These are phyloP conservation scores for Sordariomycetes sp. DNA, from an alignment of 2,329 filamentous ascomycete species.

Conservation along the genomic window DNA sequence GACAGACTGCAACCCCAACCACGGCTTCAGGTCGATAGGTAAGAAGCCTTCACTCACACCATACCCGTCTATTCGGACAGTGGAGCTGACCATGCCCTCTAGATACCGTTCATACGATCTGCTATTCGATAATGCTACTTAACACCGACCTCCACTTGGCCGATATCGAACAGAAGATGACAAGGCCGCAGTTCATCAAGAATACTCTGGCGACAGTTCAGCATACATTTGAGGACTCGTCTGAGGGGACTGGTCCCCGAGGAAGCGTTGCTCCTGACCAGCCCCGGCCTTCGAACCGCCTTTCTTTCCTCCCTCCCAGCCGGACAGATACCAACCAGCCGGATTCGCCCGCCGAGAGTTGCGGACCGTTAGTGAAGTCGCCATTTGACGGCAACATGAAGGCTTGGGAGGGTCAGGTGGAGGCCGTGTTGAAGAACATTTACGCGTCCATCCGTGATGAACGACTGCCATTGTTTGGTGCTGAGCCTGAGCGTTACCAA, in stretches of 20 bases:
- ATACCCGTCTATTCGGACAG: no score
- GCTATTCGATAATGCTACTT: slow-evolving; percentile 87
- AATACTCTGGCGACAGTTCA: slow-evolving; percentile 89
- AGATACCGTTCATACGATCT: slow-evolving; percentile 96
- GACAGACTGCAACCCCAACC: slow-evolving; percentile 85
- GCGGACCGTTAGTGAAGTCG: slow-evolving; percentile 67
- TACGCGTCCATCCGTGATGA: slow-evolving; percentile 84
- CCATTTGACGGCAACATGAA: slow-evolving; percentile 66
- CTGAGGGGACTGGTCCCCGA: slow-evolving; percentile 53
- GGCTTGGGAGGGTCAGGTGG: slow-evolving; percentile 82
- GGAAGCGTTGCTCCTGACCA: slow-evolving; percentile 42
- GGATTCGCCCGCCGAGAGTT: slow-evolving; percentile 31
- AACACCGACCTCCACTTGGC: slow-evolving; percentile 95
- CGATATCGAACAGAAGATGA: slow-evolving; percentile 96
- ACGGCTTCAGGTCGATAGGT: slow-evolving; percentile 87
- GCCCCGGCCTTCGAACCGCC: slow-evolving; percentile 27
- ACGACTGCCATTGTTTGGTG: slow-evolving; percentile 76
- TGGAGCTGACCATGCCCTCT: background rate
- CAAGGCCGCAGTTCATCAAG: slow-evolving; percentile 83
- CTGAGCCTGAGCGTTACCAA: slow-evolving; percentile 34
- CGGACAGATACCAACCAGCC: slow-evolving; percentile 14
- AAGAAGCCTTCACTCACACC: slow-evolving; percentile 21
- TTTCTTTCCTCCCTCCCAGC: slow-evolving; percentile 37
- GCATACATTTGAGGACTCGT: slow-evolving; percentile 64
- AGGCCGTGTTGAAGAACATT: slow-evolving; percentile 83